Percentiles rank a stretch among this genome's conserved stretches.
These are phyloP conservation scores for Auxenochlorella pyrenoidosa DNA, from an alignment of 139 green algal species.

Conservation along the genomic window DNA sequence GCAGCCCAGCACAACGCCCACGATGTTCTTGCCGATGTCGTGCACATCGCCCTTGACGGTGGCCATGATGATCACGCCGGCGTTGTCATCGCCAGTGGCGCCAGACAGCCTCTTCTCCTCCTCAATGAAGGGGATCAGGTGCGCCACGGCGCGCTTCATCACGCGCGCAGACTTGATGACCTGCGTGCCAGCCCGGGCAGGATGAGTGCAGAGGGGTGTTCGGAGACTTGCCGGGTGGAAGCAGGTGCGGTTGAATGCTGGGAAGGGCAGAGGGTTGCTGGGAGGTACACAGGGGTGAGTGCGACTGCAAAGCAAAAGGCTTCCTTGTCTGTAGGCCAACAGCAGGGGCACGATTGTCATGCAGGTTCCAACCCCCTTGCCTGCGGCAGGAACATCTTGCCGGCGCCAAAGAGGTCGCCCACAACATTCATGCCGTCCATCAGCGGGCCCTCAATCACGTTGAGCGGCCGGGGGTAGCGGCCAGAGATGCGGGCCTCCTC, in stretches of 20 bases:
- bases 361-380: conserved; percentile 67
- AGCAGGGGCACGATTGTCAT: too few relatives aligned
- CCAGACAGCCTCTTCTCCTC: conserved; percentile 90
- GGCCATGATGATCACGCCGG: conserved; percentile 95
- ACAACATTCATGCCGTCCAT: conserved; percentile 99
- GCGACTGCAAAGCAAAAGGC: too few relatives aligned
- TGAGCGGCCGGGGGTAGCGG: conserved; percentile 82
- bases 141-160: conserved; percentile 98
- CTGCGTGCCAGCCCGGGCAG: conserved; percentile 49
- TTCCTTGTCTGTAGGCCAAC: too few relatives aligned
- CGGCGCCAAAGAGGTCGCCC: conserved; percentile 97
- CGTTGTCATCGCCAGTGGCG: conserved; percentile 65
- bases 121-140: conserved; percentile 99
- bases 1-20: conserved; percentile 97
- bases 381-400: conserved; percentile 99
- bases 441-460: conserved; percentile 97
- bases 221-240: too few relatives aligned
- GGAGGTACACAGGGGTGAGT: too few relatives aligned
- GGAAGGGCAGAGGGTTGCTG: too few relatives aligned
- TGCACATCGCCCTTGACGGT: conserved; percentile 96
- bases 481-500: conserved; percentile 88
- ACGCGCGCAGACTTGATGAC: conserved; percentile 99
- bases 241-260: too few relatives aligned
- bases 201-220: not conserved
- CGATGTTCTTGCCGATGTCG: conserved; percentile 99